Conservation (phyloP, 257 asterid species). For the Solanum lycopersicoides region DNA sequence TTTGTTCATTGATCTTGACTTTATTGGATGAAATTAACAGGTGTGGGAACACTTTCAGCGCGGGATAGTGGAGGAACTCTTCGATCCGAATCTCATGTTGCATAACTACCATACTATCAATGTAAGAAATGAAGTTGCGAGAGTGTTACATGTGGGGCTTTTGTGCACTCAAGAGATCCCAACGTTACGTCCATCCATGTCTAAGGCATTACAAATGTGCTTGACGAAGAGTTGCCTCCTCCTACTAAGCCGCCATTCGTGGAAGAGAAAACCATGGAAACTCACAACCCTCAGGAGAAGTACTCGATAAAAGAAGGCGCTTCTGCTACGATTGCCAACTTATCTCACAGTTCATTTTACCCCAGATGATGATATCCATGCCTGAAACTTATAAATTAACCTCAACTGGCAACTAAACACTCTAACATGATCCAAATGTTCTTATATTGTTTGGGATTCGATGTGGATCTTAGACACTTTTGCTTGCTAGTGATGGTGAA, state of each 20-base stretch:
- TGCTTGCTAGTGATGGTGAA: no score
- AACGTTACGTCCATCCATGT: constrained; percentile 3
- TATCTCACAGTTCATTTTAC: constrained; percentile 22
- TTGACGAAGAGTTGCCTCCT: constrained; percentile 1
- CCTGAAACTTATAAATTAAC: no score
- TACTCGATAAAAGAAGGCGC: background rate
- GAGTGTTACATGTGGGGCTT: constrained; percentile 9
- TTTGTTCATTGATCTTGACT: background rate
- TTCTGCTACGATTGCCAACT: constrained; percentile 10
- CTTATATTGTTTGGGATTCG: no score
- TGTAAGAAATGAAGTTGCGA: background rate
- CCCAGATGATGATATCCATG: constrained; percentile 14
- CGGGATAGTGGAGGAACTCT: constrained; percentile 14
- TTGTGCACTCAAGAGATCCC: constrained; percentile 10
- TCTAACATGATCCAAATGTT: no score
- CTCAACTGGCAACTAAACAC: background rate
- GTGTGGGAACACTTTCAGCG: constrained; percentile 27
- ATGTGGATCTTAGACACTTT: no score
- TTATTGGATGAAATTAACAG: constrained; percentile 3
- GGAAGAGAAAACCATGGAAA: constrained; percentile 25
- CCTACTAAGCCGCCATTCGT: constrained; percentile 13
- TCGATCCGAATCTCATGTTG: constrained; percentile 32
- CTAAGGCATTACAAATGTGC: constrained; percentile 6
- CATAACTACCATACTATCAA: constrained; percentile 7
- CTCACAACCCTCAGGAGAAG: background rate